These are phyloP conservation scores for Rutstroemia sp. DNA, from an alignment of 2,329 filamentous ascomycete species.

Conservation along the genomic window DNA sequence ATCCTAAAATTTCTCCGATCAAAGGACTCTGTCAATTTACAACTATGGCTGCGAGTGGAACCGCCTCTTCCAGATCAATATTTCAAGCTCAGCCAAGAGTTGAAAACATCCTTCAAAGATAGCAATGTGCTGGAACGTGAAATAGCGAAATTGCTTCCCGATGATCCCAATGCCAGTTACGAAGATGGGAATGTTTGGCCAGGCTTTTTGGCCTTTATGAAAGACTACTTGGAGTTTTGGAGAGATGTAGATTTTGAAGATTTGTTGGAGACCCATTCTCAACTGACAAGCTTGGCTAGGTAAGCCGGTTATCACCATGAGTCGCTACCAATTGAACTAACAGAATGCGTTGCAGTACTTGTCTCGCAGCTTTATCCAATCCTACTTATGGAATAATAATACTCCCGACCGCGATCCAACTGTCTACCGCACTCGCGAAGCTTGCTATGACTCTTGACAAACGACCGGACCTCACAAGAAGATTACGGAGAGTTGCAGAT, in stretches of 20 bases:
- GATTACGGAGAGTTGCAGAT: slow-evolving; percentile 43
- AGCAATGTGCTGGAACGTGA: slow-evolving; percentile 51
- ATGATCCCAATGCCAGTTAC: slow-evolving; percentile 56
- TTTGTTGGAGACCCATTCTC: slow-evolving; percentile 65
- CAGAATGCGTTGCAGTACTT: slow-evolving; percentile 49
- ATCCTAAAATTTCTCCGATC: slow-evolving; percentile 54
- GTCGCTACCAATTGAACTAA: slow-evolving; percentile 5
- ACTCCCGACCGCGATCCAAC: slow-evolving; percentile 73
- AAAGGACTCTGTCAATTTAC: slow-evolving; percentile 58
- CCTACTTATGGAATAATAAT: slow-evolving; percentile 73
- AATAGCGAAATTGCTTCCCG: slow-evolving; percentile 56
- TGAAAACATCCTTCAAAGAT: slow-evolving; percentile 49
- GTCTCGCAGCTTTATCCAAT: slow-evolving; percentile 74
- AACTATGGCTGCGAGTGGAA: slow-evolving; percentile 68
- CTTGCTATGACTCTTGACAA: slow-evolving; percentile 80
- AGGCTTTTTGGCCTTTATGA: slow-evolving; percentile 71
- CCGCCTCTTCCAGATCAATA: slow-evolving; percentile 63
- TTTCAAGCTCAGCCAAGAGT: slow-evolving; percentile 57
- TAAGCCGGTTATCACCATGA: slow-evolving; percentile 37
- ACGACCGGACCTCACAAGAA: slow-evolving; percentile 66
- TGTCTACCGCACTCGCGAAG: slow-evolving; percentile 72
- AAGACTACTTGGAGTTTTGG: slow-evolving; percentile 73
- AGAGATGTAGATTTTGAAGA: slow-evolving; percentile 73
- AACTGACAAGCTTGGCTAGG: slow-evolving; percentile 69
- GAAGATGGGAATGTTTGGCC: slow-evolving; percentile 64